Evolutionary conservation across 345 rosid species (phyloP), one percentile per base, ranked within the genome.

Genomic region (Psidium guajava): DNA sequence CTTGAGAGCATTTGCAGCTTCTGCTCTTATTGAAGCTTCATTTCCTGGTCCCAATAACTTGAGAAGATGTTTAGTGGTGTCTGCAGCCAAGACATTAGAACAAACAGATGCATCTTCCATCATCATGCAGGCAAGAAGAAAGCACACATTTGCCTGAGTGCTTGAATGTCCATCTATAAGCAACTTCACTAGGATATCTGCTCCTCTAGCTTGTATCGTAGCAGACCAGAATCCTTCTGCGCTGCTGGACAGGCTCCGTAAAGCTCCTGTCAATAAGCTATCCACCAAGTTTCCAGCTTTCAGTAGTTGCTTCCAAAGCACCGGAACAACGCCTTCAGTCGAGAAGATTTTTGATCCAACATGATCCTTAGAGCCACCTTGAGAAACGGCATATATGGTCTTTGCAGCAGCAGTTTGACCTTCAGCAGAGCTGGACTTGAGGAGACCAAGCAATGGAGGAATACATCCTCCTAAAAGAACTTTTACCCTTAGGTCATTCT

Each of bases 391-490:
- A 90, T 92, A 93, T 84, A 98, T 92, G 80, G 99, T 98, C 88
- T 98, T 96, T 57, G 99, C 99, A 47, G 99, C 94, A 50, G 99
- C 96, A 86, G 96, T 94, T 91, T 98, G 99, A 88, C 98, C 96
- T 84, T 96, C 99, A 36, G 93, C 93, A 56, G 99, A 98, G 91
- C 93, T 96, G 84, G 98, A 96, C 88, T 94, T 98, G 87, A 98
- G 99, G 85, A 98, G 98, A 85, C 98, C 98, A 87, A 98, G 98
- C 95, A 98, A 90, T 21, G 99, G 99, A 9, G 99, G 99, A 90
- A 98, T 98, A 93, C 99, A 98, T 84, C 99, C 99, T 64, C 99
- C 99, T 88, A 96, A 98, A 86, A 98, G 90, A 84, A 98, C 99
- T 91, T 96, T 98, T 82, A 98, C 98, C 84, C 99, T 92, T 51